Evolutionary conservation across 768 basidiomycete genomes (phyloP).

Genomic region (Leccinellum rugosiceps): DNA sequence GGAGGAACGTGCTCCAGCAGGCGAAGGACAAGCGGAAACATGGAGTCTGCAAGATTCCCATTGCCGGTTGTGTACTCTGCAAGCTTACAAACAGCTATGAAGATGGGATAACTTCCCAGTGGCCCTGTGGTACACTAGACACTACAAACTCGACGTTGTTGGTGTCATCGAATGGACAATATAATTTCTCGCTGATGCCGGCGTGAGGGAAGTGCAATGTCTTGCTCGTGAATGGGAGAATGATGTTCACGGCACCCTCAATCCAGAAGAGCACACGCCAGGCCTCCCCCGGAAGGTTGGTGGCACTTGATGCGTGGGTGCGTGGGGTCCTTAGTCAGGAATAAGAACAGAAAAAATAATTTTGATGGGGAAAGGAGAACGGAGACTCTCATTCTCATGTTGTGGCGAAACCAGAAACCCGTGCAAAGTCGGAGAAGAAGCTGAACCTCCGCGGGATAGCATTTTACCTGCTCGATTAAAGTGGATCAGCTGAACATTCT

Average conservation of each 20-base stretch:
- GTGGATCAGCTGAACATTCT: no score
- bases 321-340: no score
- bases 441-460: no score
- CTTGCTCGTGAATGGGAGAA: slow-evolving; percentile 39
- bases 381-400: no score
- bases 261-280: slow-evolving; percentile 28
- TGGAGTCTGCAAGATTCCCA: neutral
- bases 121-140: slow-evolving; percentile 52
- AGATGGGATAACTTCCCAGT: slow-evolving; percentile 61
- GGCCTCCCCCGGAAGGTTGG: slow-evolving; percentile 20
- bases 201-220: slow-evolving; percentile 7
- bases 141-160: slow-evolving; percentile 39
- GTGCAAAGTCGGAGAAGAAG: no score
- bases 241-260: slow-evolving; percentile 37
- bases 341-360: no score
- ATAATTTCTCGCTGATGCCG: slow-evolving; percentile 13
- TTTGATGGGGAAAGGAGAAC: no score
- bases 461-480: no score
- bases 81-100: neutral
- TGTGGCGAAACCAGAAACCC: no score
- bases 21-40: neutral
- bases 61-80: neutral
- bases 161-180: slow-evolving; percentile 25
- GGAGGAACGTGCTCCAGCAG: neutral
- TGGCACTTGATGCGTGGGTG: no score